Percentiles rank a stretch among this genome's conserved stretches.
These are phyloP conservation scores for Arthroderma sp. DNA, from an alignment of 2,329 filamentous ascomycete species.

Conservation along the genomic window DNA sequence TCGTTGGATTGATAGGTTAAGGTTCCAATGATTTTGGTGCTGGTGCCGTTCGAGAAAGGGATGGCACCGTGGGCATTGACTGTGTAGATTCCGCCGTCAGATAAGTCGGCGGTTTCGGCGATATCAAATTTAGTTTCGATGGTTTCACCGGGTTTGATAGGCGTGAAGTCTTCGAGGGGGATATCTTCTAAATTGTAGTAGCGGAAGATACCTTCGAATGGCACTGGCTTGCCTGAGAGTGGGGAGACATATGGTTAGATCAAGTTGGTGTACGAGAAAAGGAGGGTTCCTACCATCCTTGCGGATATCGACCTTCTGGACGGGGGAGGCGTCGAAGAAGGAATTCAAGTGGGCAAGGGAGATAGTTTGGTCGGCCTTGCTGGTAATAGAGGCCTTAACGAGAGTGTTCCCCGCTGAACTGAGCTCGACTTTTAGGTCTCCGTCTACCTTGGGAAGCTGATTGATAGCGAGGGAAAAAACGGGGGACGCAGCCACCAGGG, in stretches of 20 bases:
- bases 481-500: too few relatives aligned
- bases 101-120: slow-evolving; percentile 7
- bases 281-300: slow-evolving; percentile 4
- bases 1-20: slow-evolving; percentile 48
- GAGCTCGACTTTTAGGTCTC: slow-evolving; percentile 3
- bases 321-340: slow-evolving; percentile 6
- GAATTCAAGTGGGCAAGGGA: slow-evolving; percentile 7
- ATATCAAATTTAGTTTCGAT: slow-evolving; percentile 7
- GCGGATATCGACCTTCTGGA: slow-evolving; percentile 6
- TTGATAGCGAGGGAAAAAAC: too few relatives aligned
- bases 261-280: not conserved
- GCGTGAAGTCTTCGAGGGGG: slow-evolving; percentile 1
- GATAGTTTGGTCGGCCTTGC: slow-evolving; percentile 3
- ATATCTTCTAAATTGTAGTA: slow-evolving; percentile 1
- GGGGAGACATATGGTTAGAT: not conserved
- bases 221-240: slow-evolving; percentile 1
- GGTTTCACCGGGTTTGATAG: slow-evolving; percentile 4
- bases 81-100: slow-evolving; percentile 3
- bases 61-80: slow-evolving; percentile 5
- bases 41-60: slow-evolving; percentile 1
- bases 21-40: slow-evolving; percentile 38
- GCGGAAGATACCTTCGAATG: slow-evolving; percentile 5
- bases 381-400: slow-evolving; percentile 8
- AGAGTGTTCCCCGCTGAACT: slow-evolving; percentile 6
- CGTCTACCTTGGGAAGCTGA: too few relatives aligned